phyloP scores from a whole-genome alignment of 2,329 filamentous ascomycete species.

The Macrophomina tecta region DNA sequence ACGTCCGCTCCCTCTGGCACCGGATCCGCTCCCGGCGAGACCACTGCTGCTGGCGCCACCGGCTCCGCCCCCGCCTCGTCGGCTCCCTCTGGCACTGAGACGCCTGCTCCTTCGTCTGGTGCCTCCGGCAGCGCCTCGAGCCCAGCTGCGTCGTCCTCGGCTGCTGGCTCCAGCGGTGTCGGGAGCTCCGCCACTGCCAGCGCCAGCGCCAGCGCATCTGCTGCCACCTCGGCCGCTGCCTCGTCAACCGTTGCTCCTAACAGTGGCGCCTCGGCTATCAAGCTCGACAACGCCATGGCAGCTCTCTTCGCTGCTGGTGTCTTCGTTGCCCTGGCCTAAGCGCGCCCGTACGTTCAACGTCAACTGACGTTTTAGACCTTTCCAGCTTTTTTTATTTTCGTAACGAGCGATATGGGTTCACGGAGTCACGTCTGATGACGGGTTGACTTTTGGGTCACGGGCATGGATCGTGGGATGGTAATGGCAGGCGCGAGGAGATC shows the following conservation, averaged over 20 bases:
- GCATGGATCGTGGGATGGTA: neutral
- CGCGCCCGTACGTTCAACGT: neutral
- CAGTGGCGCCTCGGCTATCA: conserved; percentile 10
- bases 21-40: neutral
- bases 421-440: conserved; percentile 1
- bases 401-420: conserved; percentile 25
- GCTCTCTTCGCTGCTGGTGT: conserved; percentile 28
- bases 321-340: conserved; percentile 25
- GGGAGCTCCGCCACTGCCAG: conserved; percentile 13
- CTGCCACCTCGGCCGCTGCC: conserved; percentile 10
- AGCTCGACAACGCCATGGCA: conserved; percentile 26
- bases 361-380: conserved; percentile 1
- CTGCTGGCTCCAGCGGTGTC: neutral
- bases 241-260: conserved; percentile 18
- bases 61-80: conserved; percentile 8
- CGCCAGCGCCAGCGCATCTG: conserved; percentile 2
- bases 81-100: conserved; percentile 5
- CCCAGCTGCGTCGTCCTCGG: conserved; percentile 8
- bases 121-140: conserved; percentile 14
- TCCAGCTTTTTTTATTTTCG: neutral
- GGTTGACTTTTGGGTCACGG: conserved; percentile 2
- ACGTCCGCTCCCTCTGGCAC: neutral
- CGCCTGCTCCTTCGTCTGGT: conserved; percentile 7
- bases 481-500: conserved; percentile 13
- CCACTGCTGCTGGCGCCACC: neutral